phyloP scores from a whole-genome alignment of 2,329 filamentous ascomycete genomes.

The Sporothrix brunneoviolacea region DNA sequence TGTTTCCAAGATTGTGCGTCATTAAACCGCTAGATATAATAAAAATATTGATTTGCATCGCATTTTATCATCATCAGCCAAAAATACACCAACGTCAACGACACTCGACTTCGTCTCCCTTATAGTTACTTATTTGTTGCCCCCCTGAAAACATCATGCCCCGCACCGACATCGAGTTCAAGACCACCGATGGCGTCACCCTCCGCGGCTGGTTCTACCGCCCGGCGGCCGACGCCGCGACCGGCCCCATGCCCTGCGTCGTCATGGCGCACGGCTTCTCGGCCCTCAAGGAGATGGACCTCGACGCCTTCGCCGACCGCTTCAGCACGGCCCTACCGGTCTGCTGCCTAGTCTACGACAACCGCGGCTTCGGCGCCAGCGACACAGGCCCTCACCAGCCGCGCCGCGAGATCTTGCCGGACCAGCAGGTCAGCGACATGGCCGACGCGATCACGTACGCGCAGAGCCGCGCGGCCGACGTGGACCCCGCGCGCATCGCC shows the following conservation, averaged over 20 bases:
- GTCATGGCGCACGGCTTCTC: constrained; percentile 8
- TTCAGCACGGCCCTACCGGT: constrained; percentile 21
- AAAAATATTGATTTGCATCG: too few species aligned
- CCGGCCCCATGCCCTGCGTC: too few species aligned
- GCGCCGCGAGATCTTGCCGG: constrained; percentile 26
- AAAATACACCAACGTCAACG: too few species aligned
- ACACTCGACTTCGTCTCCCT: too few species aligned
- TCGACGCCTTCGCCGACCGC: constrained; percentile 21
- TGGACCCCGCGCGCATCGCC: too few species aligned
- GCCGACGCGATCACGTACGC: constrained; percentile 33
- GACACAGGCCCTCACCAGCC: constrained; percentile 24
- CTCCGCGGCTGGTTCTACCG: constrained; percentile 27
- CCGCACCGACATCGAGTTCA: constrained; percentile 20
- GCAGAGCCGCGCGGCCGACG: too few species aligned
- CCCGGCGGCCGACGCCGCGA: too few species aligned
- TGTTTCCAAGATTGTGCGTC: too few species aligned
- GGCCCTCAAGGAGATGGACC: constrained; percentile 13
- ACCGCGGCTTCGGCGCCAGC: constrained; percentile 28
- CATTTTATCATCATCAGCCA: too few species aligned
- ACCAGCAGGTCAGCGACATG: constrained; percentile 27
- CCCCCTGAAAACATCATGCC: background rate
- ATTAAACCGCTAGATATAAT: too few species aligned
- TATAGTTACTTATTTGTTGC: too few species aligned
- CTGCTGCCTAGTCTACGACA: constrained; percentile 29
- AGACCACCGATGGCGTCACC: constrained; percentile 22